Percentiles rank a stretch among this genome's conserved stretches.
These are phyloP conservation scores for Cladorrhinum sp. DNA, from an alignment of 2,329 filamentous ascomycete genomes.

Conservation along the genomic window DNA sequence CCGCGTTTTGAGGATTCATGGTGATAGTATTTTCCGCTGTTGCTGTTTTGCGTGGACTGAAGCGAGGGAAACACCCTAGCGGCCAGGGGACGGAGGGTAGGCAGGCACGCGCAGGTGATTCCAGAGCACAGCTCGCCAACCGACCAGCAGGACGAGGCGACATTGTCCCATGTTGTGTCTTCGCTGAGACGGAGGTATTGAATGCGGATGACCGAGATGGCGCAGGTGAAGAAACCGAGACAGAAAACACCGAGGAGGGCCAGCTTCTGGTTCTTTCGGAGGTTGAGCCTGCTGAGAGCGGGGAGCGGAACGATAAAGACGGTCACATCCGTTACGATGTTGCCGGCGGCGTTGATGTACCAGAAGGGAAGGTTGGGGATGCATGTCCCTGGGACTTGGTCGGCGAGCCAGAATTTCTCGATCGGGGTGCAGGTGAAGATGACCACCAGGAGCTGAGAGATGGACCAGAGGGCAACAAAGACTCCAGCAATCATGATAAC, in stretches of 20 bases:
- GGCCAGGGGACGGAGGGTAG: constrained; percentile 32
- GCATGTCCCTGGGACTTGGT: constrained; percentile 29
- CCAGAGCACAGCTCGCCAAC: constrained; percentile 36
- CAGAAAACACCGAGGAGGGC: constrained; percentile 37
- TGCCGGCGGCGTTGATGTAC: constrained; percentile 37
- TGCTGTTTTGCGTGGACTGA: constrained; percentile 5
- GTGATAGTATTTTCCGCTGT: constrained; percentile 20
- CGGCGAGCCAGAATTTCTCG: constrained; percentile 35
- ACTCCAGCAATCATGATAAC: constrained; percentile 32
- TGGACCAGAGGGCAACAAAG: constrained; percentile 35
- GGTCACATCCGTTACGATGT: constrained; percentile 37
- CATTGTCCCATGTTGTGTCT: constrained; percentile 39
- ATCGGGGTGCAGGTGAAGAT: constrained; percentile 38
- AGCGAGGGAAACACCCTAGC: constrained; percentile 18
- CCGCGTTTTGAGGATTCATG: constrained; percentile 20
- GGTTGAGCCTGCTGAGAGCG: constrained; percentile 33
- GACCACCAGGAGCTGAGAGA: constrained; percentile 36
- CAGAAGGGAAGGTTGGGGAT: constrained; percentile 36
- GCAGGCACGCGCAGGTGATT: constrained; percentile 37
- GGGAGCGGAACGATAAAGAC: constrained; percentile 39
- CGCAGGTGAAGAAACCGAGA: constrained; percentile 40
- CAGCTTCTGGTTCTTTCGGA: constrained; percentile 33
- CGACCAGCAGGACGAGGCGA: constrained; percentile 37
- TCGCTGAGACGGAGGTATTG: constrained; percentile 34
- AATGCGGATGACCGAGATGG: constrained; percentile 39